A percentile compares a stretch with the other conserved stretches of the same genome.
Conservation (phyloP, 306 rosid species). For the Cyamopsis tetragonoloba region DNA sequence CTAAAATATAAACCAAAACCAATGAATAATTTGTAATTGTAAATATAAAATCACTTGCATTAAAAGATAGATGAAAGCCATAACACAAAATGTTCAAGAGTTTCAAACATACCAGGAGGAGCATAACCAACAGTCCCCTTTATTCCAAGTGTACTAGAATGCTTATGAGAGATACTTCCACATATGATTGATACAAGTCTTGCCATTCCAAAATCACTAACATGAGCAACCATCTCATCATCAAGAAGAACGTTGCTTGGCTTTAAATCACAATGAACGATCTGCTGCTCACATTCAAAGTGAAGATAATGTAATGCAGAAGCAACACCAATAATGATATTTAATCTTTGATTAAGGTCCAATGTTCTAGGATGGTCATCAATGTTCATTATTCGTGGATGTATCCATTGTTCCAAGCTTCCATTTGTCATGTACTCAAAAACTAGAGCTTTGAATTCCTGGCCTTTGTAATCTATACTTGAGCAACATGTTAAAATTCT, state of each 20-base stretch:
- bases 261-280: conserved; percentile 33
- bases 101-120: conserved; percentile 10
- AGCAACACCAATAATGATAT: conserved; percentile 20
- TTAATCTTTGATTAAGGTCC: conserved; percentile 18
- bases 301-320: conserved; percentile 28
- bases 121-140: conserved; percentile 26
- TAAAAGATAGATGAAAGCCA: neutral
- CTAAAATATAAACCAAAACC: neutral
- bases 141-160: conserved; percentile 16
- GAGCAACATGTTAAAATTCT: conserved; percentile 34
- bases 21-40: neutral
- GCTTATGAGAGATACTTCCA: neutral
- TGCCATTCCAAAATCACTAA: conserved; percentile 35
- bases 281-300: neutral
- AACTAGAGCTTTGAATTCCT: conserved; percentile 35
- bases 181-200: neutral
- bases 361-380: neutral
- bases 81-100: neutral
- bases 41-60: neutral
- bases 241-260: conserved; percentile 32
- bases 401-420: conserved; percentile 34
- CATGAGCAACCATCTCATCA: conserved; percentile 15
- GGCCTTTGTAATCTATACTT: conserved; percentile 15
- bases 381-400: neutral
- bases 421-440: conserved; percentile 28